Base-by-base conservation (phyloP, 2,329 filamentous ascomycete genomes). In the Arthroderma sp. region DNA sequence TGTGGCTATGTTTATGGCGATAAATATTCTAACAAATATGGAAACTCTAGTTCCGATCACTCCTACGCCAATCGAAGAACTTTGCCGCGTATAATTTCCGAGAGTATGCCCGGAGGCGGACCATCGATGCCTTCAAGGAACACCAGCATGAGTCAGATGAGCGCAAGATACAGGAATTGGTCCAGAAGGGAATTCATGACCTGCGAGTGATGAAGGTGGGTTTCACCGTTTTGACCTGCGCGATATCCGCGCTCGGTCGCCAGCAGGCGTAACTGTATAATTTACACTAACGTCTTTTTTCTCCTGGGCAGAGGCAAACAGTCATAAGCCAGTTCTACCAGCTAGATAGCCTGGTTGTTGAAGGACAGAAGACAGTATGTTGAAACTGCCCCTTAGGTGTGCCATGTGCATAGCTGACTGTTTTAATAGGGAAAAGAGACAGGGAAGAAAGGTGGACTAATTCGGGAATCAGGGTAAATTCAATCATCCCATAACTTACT, bases 1-100 rank as follows among this genome's bases (percentile, higher is more conserved):
- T 22, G 15, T 22, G 15, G 15, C 15, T 22, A 22, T 22, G 15
- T 22, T 22, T 22, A 22, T 22, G 15, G 15, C 3, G 15, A 22
- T 22, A 22, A 22, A 22, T 22, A 22, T 22, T 28, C 15, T 22
- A 22, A 22, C 15, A 2, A 22, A 22, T 22, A 22, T 22, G 15
- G 15, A 22, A 22, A 22, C 15, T 39, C 8, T 51, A 94, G 88
- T 96, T 94, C 68, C 88, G 91, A 53, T 89, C 89, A 59, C 72
- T 98, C 56, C 73, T 96, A 57, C 83, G 88, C 55, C 83, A 91
- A 64, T 80, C 86, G 50, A 74, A 75, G 50, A 84, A 94, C 60
- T 96, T 98, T 65, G 78, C 86, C 50, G 79, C 83, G 55, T 98
- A 96, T 73, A 98, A 96, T 69, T 98, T 95, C 74, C 80, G 91